Percentiles rank a stretch among this genome's conserved stretches.
Evolutionary conservation across 106 monocot genomes (phyloP).

Genomic region (Allium sativum): DNA sequence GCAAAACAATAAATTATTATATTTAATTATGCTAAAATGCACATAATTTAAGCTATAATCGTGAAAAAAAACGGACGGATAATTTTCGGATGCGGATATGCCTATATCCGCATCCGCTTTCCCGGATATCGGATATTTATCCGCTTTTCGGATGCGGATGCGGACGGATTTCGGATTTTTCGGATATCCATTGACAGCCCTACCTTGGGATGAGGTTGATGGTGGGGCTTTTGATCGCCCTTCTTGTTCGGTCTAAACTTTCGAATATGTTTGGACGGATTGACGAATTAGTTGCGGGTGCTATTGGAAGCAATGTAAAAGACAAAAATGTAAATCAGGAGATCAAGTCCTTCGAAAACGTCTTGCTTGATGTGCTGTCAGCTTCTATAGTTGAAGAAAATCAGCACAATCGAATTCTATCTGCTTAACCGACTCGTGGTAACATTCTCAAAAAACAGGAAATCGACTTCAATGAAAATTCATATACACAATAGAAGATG

Average conservation of each 20-base stretch:
- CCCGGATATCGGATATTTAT: no score
- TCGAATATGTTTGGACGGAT: constrained; percentile 60
- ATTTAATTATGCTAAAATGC: no score
- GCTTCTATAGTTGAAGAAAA: background rate
- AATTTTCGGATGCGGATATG: no score
- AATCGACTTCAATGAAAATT: background rate
- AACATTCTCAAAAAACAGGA: no score
- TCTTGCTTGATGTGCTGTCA: constrained; percentile 49
- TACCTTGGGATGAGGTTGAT: background rate
- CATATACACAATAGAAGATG: constrained; percentile 32
- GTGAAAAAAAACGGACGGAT: no score
- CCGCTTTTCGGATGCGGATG: no score
- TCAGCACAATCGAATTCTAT: background rate
- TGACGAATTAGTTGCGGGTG: constrained; percentile 49
- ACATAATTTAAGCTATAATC: no score
- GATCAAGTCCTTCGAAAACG: constrained; percentile 44
- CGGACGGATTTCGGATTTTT: no score
- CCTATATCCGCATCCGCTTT: no score
- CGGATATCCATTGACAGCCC: no score
- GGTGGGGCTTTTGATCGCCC: constrained; percentile 21
- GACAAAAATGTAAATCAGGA: constrained; percentile 28
- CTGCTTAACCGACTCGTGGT: no score
- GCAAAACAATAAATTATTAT: no score
- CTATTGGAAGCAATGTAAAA: constrained; percentile 20
- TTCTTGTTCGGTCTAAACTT: constrained; percentile 19